A percentile compares a stretch with the other conserved stretches of the same genome.
phyloP scores from a whole-genome alignment of 805 yeast species.

The Candida stauntonica region DNA sequence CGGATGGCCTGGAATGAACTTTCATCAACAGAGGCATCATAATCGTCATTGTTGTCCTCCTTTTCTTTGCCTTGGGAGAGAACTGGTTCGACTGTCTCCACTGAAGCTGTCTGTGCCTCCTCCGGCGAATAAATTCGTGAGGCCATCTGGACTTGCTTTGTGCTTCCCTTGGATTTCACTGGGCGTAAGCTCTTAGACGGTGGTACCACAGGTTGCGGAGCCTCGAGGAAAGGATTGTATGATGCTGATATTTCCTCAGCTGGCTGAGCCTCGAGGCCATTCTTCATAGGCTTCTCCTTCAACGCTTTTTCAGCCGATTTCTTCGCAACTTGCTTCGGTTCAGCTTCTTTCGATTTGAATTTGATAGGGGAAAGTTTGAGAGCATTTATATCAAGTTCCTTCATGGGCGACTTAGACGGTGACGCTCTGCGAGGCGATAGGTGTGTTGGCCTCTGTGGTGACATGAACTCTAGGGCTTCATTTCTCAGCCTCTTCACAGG shows the following conservation, averaged over 20 bases:
- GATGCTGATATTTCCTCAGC: neutral
- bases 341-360: too few species aligned
- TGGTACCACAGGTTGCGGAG: constrained; percentile 1
- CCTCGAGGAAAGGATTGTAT: constrained; percentile 8
- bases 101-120: neutral
- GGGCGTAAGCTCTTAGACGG: neutral
- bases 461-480: constrained; percentile 17
- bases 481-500: constrained; percentile 26
- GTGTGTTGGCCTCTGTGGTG: constrained; percentile 12
- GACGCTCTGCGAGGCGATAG: constrained; percentile 18
- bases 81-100: too few species aligned
- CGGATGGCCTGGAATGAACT: constrained; percentile 44
- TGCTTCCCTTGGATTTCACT: neutral
- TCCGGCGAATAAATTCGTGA: constrained; percentile 1
- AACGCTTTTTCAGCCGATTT: neutral
- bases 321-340: too few species aligned
- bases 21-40: constrained; percentile 29
- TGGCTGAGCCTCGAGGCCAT: neutral
- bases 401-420: constrained; percentile 18
- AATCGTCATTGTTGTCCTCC: constrained; percentile 10
- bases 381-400: constrained; percentile 16
- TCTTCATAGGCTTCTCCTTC: neutral
- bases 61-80: neutral
- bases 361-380: constrained; percentile 22
- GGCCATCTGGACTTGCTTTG: neutral